These are phyloP conservation scores for Saccharomycopsis hybrid DNA, from an alignment of 1,139 yeast species.

Conservation along the genomic window DNA sequence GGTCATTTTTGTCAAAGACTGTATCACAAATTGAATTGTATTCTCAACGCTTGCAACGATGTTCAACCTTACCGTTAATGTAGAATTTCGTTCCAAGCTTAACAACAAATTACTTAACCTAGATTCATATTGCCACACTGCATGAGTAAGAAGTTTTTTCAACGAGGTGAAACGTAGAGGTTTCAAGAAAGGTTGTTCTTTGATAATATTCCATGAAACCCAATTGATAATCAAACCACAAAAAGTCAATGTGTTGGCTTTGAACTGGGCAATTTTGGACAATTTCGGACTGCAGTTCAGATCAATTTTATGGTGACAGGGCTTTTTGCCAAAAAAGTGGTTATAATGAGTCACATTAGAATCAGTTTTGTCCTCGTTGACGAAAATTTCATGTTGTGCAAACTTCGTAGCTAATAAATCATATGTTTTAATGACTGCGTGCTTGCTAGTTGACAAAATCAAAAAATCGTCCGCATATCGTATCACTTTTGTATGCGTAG, in stretches of 20 bases:
- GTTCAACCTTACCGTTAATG: too few relatives aligned
- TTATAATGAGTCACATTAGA: too few relatives aligned
- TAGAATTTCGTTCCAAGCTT: not conserved
- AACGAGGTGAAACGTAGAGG: not conserved
- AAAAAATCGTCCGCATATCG: slow-evolving; percentile 86
- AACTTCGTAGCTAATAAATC: slow-evolving; percentile 28
- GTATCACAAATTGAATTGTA: too few relatives aligned
- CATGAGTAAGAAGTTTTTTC: not conserved
- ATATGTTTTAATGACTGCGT: not conserved
- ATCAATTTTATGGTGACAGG: too few relatives aligned
- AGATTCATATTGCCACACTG: slow-evolving; percentile 6
- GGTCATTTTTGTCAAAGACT: too few relatives aligned
- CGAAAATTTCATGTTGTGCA: slow-evolving; percentile 47
- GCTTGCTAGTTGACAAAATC: slow-evolving; percentile 32
- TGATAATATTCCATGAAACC: not conserved
- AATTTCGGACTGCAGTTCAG: too few relatives aligned
- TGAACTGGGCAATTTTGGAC: too few relatives aligned
- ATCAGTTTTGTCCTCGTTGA: slow-evolving; percentile 52
- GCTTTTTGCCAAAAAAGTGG: too few relatives aligned
- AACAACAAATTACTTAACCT: slow-evolving; percentile 1
- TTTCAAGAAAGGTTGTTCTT: slow-evolving; percentile 3
- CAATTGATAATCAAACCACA: slow-evolving; percentile 14
- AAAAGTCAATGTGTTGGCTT: too few relatives aligned
- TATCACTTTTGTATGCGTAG: too few relatives aligned
- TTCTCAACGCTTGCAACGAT: too few relatives aligned